Evolutionary conservation across 192 early-diverging fungal species (phyloP), one percentile per base, ranked within the genome.

Genomic region (Coemansia furcata): DNA sequence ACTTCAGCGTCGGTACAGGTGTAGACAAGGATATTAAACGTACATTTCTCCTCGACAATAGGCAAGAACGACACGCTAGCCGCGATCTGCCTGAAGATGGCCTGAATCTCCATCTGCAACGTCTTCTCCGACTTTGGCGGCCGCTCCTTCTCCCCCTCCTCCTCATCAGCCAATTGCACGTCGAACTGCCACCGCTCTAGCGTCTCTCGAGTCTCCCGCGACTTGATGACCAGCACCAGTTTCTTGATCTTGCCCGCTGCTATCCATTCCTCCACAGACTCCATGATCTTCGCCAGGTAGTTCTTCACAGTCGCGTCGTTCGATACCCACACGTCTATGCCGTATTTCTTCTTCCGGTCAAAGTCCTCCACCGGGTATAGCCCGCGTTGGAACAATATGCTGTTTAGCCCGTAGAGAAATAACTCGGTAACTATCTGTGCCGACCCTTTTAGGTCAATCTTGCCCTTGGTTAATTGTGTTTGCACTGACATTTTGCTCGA

Each of bases 151-250:
- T 46, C 59, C 19, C 26, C 36, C 1, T 19, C 49, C 6, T 71
- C 39, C 6, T 90, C 81, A 39, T 86, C 77, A 23, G 87, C 85
- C n/a, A 92, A 68, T 30, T 91, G 83, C 38, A 96, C 86, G 79
- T 96, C 92, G 77, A 98, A 98, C 67, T 97, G 92, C 97, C 95
- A 97, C 46, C 95, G 88, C 77, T 97, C 95, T 4, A 96, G 59
- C 10, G 91, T 90, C 64, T 95, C 89, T 3, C 90, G 80, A 2
- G 91, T 92, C 26, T 94, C 92, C 54, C 88, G 87, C n/a, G 90
- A 89, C 61, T 91, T 90, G 36, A 98, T 89, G 0, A 91, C 93
- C 55, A 98, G 71, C 8, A 98, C 93, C 37, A 98, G 78, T 61
- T 91, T 95, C 67, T 85, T 88, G 36, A 97, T 89, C 50, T 88